Evolutionary conservation across 208 protist species (phyloP), one percentile per base, ranked within the genome.

Genomic region (Wallacemonas collosoma): DNA sequence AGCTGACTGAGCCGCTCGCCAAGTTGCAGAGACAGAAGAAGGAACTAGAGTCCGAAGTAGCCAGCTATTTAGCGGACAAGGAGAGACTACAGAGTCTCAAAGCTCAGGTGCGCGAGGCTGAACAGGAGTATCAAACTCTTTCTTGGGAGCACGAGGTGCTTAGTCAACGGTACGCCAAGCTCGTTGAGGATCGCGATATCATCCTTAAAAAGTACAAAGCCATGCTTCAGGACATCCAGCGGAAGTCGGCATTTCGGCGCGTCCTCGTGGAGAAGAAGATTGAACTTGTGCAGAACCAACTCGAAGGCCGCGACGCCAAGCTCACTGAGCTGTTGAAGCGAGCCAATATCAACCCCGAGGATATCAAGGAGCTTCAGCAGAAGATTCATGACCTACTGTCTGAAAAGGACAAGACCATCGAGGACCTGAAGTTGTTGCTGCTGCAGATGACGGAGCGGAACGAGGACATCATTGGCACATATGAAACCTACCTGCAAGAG

Each of bases 81-180:
- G 85, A 91, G 44, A 89, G 88, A 12, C 82, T 98, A 51, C 73
- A 88, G 43, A 75, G 81, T 55, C 82, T 93, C 54, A 98, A 98
- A 80, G 73, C 61, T 26, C 66, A 80, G 2, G 79, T 97, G 47
- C 81, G 85, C 54, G 73, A 90, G 57, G 73, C 85, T 4, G 94
- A 99, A 61, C 93, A 98, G 60, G 81, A 98, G 75, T 76, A 97
- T 55, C 87, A 98, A 67, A 85, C 87, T 15, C 75, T 99, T n/a
- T 83, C 81, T 14, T 99, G 97, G 97, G 96, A 98, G 82, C 89
- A 98, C 77, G 97, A 99, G 81, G 93, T 98, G n/a, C 90, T 99
- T 15, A 83, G 83, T 38, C 97, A 98, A 78, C 89, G 95, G 11
- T 97, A 96, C 77, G 82, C 71, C 39, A 94, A 98, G 67, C 87